Base-by-base conservation (phyloP, 2,329 filamentous ascomycete species). In the Didymella sp. region DNA sequence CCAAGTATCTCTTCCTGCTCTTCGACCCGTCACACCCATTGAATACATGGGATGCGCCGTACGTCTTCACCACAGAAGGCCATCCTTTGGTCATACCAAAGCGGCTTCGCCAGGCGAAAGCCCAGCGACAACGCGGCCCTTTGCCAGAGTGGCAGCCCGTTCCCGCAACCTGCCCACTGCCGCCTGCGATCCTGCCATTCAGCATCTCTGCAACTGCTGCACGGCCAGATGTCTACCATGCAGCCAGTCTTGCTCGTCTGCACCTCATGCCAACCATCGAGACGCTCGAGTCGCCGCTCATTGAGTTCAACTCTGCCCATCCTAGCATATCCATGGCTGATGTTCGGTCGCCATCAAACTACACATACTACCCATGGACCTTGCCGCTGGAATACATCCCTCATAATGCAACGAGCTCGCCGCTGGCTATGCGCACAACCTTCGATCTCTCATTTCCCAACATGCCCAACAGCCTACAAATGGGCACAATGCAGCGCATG, bases 11-110 rank as follows among this genome's bases (percentile, higher is more conserved):
- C 61, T 98, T 96, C 74, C 80, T 99, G 51, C 85, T 98, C 2
- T 98, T 96, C 74, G 91, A 96, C 63, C 84, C 88, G 4, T 84
- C 87, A 13, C 95, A 98, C 76, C 92, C 93, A 0, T 79, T 99
- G 38, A 98, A 98, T 76, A 88, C 86, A 19, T 79, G 96, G 35
- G 95, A 98, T 75, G 87, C 88, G 0, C 87, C 93, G 0, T 96
- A 89, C 74, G 94, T 99, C 13, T 98, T 99, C 74, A 95, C 91
- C 0, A 99, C 95, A 0, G 95, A 99, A 77, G 95, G 94, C 0
- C 95, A 99, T 75, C 95, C 95, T 3, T 81, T 99, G 41, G 83
- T 98, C 38, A 89, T 99, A 49, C 93, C 93, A 0, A 74, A 74
- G 50, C 67, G 69, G 0, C 59, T 77, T 6, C 70, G 75, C 17